These are phyloP conservation scores for Lactarius deliciosus DNA, from an alignment of 768 basidiomycete species.

Conservation along the genomic window DNA sequence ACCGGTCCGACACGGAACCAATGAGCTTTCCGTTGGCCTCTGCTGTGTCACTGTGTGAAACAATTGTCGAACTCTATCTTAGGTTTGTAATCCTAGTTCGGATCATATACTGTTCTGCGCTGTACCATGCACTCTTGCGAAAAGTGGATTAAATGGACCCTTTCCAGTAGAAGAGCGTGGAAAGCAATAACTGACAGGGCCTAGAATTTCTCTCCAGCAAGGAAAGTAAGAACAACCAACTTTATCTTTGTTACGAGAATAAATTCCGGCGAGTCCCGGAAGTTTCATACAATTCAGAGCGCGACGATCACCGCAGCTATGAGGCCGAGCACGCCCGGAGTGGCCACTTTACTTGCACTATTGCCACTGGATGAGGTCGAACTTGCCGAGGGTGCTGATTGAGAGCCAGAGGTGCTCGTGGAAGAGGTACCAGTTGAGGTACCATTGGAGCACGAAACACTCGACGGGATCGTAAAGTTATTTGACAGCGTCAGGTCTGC, in stretches of 20 bases:
- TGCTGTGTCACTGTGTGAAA: background rate
- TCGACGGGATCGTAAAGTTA: slow-evolving; percentile 49
- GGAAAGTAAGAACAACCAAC: background rate
- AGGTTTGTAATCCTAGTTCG: background rate
- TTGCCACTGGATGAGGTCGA: background rate
- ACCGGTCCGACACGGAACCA: background rate
- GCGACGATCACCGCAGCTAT: background rate
- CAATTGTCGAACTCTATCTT: background rate
- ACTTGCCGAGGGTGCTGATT: background rate
- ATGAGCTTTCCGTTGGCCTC: background rate
- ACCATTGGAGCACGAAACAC: slow-evolving; percentile 39
- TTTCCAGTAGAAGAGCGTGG: background rate
- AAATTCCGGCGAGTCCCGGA: background rate
- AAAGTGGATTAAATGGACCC: background rate
- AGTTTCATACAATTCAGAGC: background rate
- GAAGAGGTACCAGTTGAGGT: slow-evolving; percentile 25
- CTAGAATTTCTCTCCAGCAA: background rate
- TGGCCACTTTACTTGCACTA: background rate
- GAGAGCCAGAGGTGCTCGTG: slow-evolving; percentile 1
- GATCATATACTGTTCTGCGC: background rate
- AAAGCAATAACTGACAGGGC: background rate
- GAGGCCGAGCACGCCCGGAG: slow-evolving; percentile 3
- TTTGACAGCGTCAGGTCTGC: slow-evolving; percentile 72
- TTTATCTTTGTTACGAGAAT: background rate
- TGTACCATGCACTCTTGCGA: background rate